A percentile compares a stretch with the other conserved stretches of the same genome.
Evolutionary conservation across 2,329 filamentous ascomycete species (phyloP).

Genomic region (Epichloe bromicola): DNA sequence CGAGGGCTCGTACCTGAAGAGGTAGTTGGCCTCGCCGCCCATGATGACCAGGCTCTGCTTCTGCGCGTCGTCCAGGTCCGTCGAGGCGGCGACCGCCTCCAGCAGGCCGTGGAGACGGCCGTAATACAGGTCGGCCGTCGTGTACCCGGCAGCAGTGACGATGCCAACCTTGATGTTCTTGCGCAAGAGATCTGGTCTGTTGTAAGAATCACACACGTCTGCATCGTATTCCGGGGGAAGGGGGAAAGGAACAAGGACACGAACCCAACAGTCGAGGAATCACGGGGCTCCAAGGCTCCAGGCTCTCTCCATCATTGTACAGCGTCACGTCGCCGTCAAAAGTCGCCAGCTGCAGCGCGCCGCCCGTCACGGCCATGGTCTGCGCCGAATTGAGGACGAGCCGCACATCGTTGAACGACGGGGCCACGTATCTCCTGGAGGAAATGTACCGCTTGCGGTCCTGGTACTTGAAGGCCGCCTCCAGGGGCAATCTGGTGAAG

Average conservation of each 20-base stretch:
- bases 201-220: neutral
- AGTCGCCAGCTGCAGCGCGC: conserved; percentile 71
- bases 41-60: conserved; percentile 79
- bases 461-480: conserved; percentile 85
- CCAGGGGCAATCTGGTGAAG: conserved; percentile 77
- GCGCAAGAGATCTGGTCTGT: conserved; percentile 48
- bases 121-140: conserved; percentile 75
- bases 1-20: conserved; percentile 63
- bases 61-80: conserved; percentile 47
- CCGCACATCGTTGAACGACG: conserved; percentile 93
- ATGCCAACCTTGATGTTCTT: conserved; percentile 80
- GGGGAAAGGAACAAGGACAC: conserved; percentile 1
- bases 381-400: conserved; percentile 91
- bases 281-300: conserved; percentile 64
- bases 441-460: conserved; percentile 79
- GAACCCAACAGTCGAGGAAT: conserved; percentile 48
- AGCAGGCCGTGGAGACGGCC: conserved; percentile 76
- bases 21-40: conserved; percentile 91
- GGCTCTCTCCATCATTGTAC: conserved; percentile 76
- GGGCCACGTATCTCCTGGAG: conserved; percentile 80
- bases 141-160: conserved; percentile 93
- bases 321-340: conserved; percentile 97
- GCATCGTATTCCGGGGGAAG: neutral
- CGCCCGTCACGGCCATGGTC: conserved; percentile 75
- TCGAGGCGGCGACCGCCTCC: conserved; percentile 54